Evolutionary conservation across 1,284 basidiomycete species (phyloP).

Genomic region (Boletus semigastroideus): DNA sequence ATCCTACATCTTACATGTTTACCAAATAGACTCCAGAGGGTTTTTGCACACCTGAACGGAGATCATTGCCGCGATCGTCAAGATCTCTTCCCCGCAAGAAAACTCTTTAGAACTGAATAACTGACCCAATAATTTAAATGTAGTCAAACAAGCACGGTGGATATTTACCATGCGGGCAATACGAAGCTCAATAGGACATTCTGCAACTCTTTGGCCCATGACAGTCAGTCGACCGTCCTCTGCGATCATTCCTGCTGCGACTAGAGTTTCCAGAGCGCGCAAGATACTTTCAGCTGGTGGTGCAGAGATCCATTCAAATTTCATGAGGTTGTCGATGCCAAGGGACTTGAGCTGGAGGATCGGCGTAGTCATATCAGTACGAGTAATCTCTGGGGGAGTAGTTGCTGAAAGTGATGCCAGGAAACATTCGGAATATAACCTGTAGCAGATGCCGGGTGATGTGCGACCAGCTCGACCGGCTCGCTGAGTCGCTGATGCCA

Average conservation of each 20-base stretch:
- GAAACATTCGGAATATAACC: conserved; percentile 78
- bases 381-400: conserved; percentile 87
- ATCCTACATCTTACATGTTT: conserved; percentile 50
- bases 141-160: not conserved
- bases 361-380: conserved; percentile 85
- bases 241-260: conserved; percentile 69
- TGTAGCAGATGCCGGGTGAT: conserved; percentile 86
- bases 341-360: conserved; percentile 92
- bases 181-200: conserved; percentile 75
- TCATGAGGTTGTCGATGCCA: conserved; percentile 94
- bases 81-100: conserved; percentile 88
- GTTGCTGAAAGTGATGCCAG: conserved; percentile 61
- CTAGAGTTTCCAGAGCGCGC: conserved; percentile 76
- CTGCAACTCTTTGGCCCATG: conserved; percentile 70
- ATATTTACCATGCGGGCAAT: conserved; percentile 69
- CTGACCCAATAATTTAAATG: conserved; percentile 44
- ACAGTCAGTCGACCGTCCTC: conserved; percentile 65
- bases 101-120: conserved; percentile 82
- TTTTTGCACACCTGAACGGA: conserved; percentile 67
- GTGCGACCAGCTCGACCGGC: conserved; percentile 92
- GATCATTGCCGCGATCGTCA: conserved; percentile 96
- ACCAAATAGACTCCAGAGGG: not conserved
- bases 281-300: conserved; percentile 88
- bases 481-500: conserved; percentile 84
- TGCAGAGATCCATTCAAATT: conserved; percentile 90